These are phyloP conservation scores for Microbotryum lychnidis-dioicae DNA, from an alignment of 1,284 basidiomycete species.

Conservation along the genomic window DNA sequence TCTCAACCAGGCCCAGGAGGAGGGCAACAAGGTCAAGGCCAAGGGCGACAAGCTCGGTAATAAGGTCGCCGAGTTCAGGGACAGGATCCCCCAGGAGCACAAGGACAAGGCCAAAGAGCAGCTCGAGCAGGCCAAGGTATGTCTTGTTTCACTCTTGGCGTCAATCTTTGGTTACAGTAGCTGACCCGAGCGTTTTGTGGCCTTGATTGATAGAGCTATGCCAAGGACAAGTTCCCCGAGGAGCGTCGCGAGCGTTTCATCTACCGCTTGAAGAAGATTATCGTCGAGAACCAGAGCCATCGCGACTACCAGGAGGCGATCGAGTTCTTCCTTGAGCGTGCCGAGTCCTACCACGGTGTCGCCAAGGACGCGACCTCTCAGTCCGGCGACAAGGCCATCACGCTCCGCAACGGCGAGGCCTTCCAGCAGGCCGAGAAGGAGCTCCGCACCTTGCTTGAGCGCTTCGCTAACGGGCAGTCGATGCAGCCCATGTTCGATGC, in stretches of 20 bases:
- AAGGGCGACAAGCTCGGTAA: slow-evolving; percentile 50
- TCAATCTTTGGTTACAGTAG: not conserved
- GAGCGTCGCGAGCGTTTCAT: slow-evolving; percentile 76
- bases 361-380: slow-evolving; percentile 46
- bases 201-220: slow-evolving; percentile 47
- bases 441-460: slow-evolving; percentile 73
- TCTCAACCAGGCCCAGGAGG: slow-evolving; percentile 34
- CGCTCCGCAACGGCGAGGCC: slow-evolving; percentile 49
- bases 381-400: slow-evolving; percentile 41
- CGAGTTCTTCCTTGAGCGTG: slow-evolving; percentile 42
- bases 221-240: slow-evolving; percentile 74
- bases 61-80: slow-evolving; percentile 49
- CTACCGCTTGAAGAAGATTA: slow-evolving; percentile 71
- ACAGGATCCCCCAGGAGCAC: slow-evolving; percentile 54
- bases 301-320: slow-evolving; percentile 65
- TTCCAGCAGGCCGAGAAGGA: slow-evolving; percentile 56
- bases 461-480: slow-evolving; percentile 68
- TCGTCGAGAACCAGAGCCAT: slow-evolving; percentile 88
- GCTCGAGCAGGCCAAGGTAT: slow-evolving; percentile 44
- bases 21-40: slow-evolving; percentile 41
- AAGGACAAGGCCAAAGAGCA: slow-evolving; percentile 50
- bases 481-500: slow-evolving; percentile 65
- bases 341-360: slow-evolving; percentile 60
- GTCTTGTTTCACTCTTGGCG: not conserved
- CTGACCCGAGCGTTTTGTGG: not conserved